Percentiles rank a stretch among this genome's conserved stretches.
These are phyloP conservation scores for Hemileia vastatrix DNA, from an alignment of 1,284 basidiomycete species.

Conservation along the genomic window DNA sequence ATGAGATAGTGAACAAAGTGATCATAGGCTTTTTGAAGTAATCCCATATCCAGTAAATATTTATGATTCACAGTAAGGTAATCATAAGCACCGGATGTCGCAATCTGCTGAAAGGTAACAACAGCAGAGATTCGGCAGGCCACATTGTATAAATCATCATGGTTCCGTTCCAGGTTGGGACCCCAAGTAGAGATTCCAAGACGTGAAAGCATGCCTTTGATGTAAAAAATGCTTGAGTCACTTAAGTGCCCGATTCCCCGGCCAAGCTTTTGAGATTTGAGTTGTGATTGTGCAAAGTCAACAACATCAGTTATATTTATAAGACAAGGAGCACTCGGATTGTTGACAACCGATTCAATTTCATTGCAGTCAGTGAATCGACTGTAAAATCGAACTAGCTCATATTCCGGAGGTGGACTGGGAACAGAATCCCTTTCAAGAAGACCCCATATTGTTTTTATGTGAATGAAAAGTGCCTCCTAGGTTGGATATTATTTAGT, in stretches of 20 bases:
- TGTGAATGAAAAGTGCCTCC: conserved; percentile 13
- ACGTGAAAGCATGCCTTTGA: background rate
- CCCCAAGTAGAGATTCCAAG: conserved; percentile 7
- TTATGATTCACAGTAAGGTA: conserved; percentile 9
- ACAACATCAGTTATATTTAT: too few relatives aligned
- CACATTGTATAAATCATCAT: background rate
- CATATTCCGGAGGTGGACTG: background rate
- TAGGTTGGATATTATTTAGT: too few relatives aligned
- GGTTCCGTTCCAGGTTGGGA: background rate
- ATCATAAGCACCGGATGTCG: background rate
- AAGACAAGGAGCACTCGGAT: background rate
- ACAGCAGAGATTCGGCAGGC: conserved; percentile 7
- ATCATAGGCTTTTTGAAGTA: background rate
- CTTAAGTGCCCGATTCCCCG: conserved; percentile 1
- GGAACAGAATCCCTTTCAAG: conserved; percentile 12
- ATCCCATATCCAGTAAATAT: background rate
- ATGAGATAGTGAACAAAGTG: conserved; percentile 11
- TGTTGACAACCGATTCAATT: background rate
- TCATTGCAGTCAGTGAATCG: background rate
- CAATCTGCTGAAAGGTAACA: conserved; percentile 1
- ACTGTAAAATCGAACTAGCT: background rate
- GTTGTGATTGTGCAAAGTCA: background rate
- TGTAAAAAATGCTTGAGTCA: conserved; percentile 3
- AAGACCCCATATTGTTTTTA: conserved; percentile 11
- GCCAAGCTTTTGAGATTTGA: background rate